A percentile compares a stretch with the other conserved stretches of the same genome.
Evolutionary conservation across 2,329 filamentous ascomycete genomes (phyloP).

Genomic region (Penicillium sp.): DNA sequence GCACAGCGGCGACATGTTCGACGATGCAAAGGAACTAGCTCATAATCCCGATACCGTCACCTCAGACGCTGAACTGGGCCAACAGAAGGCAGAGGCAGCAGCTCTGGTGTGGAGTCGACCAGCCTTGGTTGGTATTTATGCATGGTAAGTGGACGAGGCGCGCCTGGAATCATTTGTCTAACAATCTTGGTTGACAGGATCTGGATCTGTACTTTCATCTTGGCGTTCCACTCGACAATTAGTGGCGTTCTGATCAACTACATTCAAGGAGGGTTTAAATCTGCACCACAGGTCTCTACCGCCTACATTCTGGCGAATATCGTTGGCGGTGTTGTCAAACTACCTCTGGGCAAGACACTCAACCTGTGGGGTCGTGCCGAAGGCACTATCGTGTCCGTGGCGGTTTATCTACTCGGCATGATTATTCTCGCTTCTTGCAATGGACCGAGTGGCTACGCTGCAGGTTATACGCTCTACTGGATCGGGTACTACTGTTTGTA

Average conservation of each 20-base stretch:
- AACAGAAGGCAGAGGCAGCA: constrained; percentile 44
- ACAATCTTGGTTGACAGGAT: constrained; percentile 35
- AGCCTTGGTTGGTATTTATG: constrained; percentile 35
- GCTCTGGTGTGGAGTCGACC: constrained; percentile 45
- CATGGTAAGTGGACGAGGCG: constrained; percentile 27
- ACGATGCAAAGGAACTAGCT: constrained; percentile 22
- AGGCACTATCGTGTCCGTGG: constrained; percentile 56
- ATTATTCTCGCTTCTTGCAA: constrained; percentile 64
- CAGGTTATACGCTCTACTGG: constrained; percentile 64
- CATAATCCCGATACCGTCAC: constrained; percentile 19
- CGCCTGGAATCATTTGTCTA: background rate
- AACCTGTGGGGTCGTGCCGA: constrained; percentile 65
- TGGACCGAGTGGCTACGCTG: constrained; percentile 63
- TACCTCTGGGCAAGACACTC: constrained; percentile 64
- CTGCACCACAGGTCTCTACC: constrained; percentile 53
- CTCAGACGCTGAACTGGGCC: constrained; percentile 15
- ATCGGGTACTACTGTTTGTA: constrained; percentile 59
- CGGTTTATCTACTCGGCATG: constrained; percentile 52
- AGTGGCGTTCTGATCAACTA: constrained; percentile 49
- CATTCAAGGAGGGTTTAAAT: constrained; percentile 55
- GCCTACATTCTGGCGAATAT: constrained; percentile 58
- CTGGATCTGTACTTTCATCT: constrained; percentile 50
- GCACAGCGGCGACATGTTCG: constrained; percentile 8
- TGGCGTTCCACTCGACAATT: constrained; percentile 47
- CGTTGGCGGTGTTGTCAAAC: constrained; percentile 60